Evolutionary conservation across 2,329 filamentous ascomycete genomes (phyloP), one percentile per base, ranked within the genome.

Genomic region (Aspergillus sp.): DNA sequence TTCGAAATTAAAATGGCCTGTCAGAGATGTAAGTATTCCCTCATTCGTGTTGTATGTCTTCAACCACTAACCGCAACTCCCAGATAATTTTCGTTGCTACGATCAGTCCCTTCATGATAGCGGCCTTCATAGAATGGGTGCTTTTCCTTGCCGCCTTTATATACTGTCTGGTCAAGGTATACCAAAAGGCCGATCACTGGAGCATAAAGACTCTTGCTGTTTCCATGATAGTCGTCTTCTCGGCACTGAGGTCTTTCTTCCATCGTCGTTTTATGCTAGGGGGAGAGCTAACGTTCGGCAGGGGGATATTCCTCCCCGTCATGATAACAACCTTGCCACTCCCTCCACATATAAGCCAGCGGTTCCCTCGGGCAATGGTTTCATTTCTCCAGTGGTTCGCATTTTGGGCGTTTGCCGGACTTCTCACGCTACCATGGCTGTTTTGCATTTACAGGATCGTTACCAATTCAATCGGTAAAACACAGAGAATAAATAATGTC

Each of bases 271-370:
- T 15, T 11, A 19, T 51, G n/a, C 34, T 7, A 8, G 15, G 1
- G 46, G 40, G 22, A 20, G 22, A 42, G 27, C 49, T 45, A 24
- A 56, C 19, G 39, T 17, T n/a, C 9, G 27, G 30, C 53, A 95
- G 91, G 68, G 82, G 82, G 54, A 89, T 96, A 39, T 98, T 96
- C 75, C 80, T 98, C 27, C 93, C 93, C 0, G 89, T 97, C 64
- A 96, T 98, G 92, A 76, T 97, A 20, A 91, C 96, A 48, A 98
- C 93, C 0, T 80, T 98, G 4, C 93, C 93, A 0, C 80, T 98
- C 3, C 93, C 93, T 0, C 76, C 81, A 19, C 82, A 86, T 58
- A 80, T 97, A 46, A 87, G 87, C 7, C 80, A 84, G 59, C 83
- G 89, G 65, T 96, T 93, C 77, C 93, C 93, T 0, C 55, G 72